These are phyloP conservation scores for Physcomitrium patens DNA, from an alignment of 225 moss, liverwort and hornwort species.

Conservation along the genomic window DNA sequence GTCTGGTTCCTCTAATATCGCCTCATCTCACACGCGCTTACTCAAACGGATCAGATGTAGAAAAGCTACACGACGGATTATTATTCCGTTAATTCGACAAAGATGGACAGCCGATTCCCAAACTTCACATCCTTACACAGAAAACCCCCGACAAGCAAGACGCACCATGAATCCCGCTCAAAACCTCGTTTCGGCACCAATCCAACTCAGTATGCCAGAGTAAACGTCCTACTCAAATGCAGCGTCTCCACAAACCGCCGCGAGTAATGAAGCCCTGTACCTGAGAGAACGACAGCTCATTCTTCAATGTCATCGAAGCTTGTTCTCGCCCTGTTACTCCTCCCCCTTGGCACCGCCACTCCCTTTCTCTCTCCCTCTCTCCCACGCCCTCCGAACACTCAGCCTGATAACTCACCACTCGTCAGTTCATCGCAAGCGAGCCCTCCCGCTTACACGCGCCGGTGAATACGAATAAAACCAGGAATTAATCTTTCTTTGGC, in stretches of 20 bases:
- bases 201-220: conserved; percentile 20
- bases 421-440: not conserved
- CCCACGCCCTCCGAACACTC: not conserved
- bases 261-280: conserved; percentile 12
- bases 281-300: conserved; percentile 28
- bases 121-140: not conserved
- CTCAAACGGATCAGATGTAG: not conserved
- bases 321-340: conserved; percentile 11
- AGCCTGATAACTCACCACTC: conserved; percentile 25
- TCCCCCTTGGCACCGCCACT: not conserved
- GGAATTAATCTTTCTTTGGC: too few relatives aligned
- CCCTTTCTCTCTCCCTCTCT: not conserved
- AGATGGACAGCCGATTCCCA: not conserved
- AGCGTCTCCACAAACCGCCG: not conserved
- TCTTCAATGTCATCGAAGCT: conserved; percentile 18
- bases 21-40: too few relatives aligned
- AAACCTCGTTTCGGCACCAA: conserved; percentile 13
- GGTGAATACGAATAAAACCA: not conserved
- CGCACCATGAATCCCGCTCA: conserved; percentile 28
- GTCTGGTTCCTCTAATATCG: not conserved
- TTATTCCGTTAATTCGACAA: not conserved
- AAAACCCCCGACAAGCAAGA: conserved; percentile 21
- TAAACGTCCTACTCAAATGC: rapidly evolving
- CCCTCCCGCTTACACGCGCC: not conserved
- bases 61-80: not conserved